Percentiles rank a stretch among this genome's conserved stretches.
Conservation (phyloP, 805 yeast species). For the Saturnispora hagleri region DNA sequence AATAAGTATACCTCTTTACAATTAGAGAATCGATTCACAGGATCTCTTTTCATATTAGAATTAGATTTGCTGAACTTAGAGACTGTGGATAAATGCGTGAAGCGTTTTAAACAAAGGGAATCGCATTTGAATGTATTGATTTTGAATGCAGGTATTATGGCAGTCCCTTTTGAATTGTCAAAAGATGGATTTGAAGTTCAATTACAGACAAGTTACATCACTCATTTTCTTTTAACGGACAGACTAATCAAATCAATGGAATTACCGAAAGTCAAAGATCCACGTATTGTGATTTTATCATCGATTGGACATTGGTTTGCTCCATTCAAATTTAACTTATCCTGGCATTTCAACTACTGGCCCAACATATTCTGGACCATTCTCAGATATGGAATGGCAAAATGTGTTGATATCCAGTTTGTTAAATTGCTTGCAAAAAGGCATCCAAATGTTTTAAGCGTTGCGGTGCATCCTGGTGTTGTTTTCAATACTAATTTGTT, state of each 20-base stretch:
- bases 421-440: constrained; percentile 53
- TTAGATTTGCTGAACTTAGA: constrained; percentile 45
- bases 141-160: constrained; percentile 77
- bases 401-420: constrained; percentile 69
- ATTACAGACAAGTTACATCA: constrained; percentile 66
- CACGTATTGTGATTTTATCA: constrained; percentile 54
- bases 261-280: constrained; percentile 25
- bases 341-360: constrained; percentile 39
- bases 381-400: constrained; percentile 70
- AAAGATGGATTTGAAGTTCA: constrained; percentile 65
- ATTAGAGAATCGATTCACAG: constrained; percentile 28
- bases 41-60: constrained; percentile 43
- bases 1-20: constrained; percentile 15
- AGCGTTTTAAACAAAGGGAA: constrained; percentile 38
- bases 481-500: constrained; percentile 76
- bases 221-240: constrained; percentile 65
- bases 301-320: constrained; percentile 58
- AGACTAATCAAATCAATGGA: constrained; percentile 46
- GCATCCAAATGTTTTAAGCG: constrained; percentile 54
- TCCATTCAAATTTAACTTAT: constrained; percentile 37
- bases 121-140: constrained; percentile 49
- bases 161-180: constrained; percentile 57
- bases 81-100: constrained; percentile 41
- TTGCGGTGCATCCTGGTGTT: constrained; percentile 76
- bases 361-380: constrained; percentile 70